Base-by-base conservation (phyloP, 1,284 basidiomycete species). In the Cutaneotrichosporon spelunceum region DNA sequence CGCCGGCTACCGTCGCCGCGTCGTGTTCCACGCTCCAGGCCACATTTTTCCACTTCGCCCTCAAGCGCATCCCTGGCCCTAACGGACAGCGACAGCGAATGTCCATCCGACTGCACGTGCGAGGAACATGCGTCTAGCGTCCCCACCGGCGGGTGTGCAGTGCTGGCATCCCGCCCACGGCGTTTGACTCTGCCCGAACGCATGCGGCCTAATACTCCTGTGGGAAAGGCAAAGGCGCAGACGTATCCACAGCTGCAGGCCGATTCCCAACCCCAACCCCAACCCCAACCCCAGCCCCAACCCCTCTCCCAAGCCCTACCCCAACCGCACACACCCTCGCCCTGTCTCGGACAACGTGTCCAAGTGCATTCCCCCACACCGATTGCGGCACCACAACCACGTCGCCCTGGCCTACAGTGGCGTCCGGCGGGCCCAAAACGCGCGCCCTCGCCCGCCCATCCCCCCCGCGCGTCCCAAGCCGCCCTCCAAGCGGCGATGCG, bases 1-100 rank as follows among this genome's bases (percentile, higher is more conserved):
- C 33, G 48, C 9, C 23, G 23, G 10, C 23, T 11, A 5, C 45
- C 45, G 21, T 24, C 21, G 9, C 45, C 45, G 11, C 24, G 45
- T 21, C 6, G 45, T 21, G 45, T 23, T 1, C 21, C 45, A 9
- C 23, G 45, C 26, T 39, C 36, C 2, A 29, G 60, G 3, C 60
- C 60, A 8, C 36, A 53, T 42, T 61, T 61, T n/a, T 56, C 55
- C 23, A 61, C 60, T 2, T 57, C 60, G 6, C 54, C 54, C 0
- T 11, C 29, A 1, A 16, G 48, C 10, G 21, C 45, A 11, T 24
- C 23, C 23, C 23, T 23, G 6, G 45, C 23, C 8, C 23, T 47
- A 5, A 47, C 23, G 10, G 45, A 47, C 23, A 26, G 24, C 45
- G 45, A 47, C 23, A 24, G 23, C 23, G 21, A 26, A 21, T 47